Percentiles rank a stretch among this genome's conserved stretches.
Conservation (phyloP, 2,329 filamentous ascomycete species). For the Penicillium sp. region DNA sequence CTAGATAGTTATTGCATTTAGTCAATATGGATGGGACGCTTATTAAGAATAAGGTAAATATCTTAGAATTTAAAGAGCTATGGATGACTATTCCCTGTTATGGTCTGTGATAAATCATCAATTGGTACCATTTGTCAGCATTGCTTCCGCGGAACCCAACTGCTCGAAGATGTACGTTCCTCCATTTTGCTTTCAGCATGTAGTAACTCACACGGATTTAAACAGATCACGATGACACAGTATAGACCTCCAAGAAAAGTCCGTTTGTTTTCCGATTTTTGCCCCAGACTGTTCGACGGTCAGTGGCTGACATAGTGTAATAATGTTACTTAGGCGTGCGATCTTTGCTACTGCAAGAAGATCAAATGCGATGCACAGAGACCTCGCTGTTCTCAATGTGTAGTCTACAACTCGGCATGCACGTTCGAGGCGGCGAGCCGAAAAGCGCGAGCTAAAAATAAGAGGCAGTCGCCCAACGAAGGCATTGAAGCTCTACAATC, state of each 20-base stretch:
- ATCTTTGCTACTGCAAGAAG: conserved; percentile 6
- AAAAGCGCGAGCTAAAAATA: background rate
- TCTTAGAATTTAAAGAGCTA: background rate
- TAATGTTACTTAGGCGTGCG: background rate
- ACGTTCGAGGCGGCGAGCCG: background rate
- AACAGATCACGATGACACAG: background rate
- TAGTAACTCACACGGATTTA: background rate
- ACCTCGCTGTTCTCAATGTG: conserved; percentile 3
- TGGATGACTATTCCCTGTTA: background rate
- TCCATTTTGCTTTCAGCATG: background rate
- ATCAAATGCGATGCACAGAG: conserved; percentile 8
- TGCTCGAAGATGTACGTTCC: background rate
- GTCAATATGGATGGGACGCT: too few species aligned
- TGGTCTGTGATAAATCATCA: background rate
- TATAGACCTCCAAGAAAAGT: background rate
- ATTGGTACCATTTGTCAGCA: background rate
- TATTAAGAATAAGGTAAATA: background rate
- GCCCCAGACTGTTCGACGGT: too few species aligned
- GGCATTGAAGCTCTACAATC: background rate
- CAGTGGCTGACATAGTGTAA: background rate
- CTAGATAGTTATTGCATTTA: too few species aligned
- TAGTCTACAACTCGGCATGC: background rate
- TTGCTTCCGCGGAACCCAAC: background rate
- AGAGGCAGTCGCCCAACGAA: background rate
- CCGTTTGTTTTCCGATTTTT: background rate